These are phyloP conservation scores for Stromatinia cepivora DNA, from an alignment of 2,329 filamentous ascomycete species.

Conservation along the genomic window DNA sequence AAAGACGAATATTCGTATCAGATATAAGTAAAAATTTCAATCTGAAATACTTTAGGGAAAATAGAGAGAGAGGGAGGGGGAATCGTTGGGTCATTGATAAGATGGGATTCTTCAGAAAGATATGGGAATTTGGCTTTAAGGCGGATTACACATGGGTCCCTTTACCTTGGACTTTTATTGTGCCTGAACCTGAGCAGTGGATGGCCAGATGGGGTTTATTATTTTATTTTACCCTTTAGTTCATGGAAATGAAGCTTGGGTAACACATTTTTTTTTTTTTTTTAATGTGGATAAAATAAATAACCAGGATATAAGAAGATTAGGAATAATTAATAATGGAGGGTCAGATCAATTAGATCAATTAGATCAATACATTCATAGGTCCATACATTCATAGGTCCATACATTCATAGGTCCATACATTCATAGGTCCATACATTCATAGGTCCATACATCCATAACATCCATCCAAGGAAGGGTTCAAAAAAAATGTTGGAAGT, in stretches of 20 bases:
- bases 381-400: no score
- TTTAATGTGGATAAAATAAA: slow-evolving; percentile 1
- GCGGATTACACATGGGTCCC: not conserved
- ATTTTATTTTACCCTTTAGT: not conserved
- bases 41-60: not conserved
- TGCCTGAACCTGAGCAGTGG: not conserved
- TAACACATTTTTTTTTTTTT: slow-evolving; percentile 3
- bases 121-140: slow-evolving; percentile 20
- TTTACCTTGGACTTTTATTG: slow-evolving; percentile 7
- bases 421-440: no score
- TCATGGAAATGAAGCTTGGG: not conserved
- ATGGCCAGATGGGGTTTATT: not conserved
- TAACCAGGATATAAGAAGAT: not conserved
- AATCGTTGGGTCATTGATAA: slow-evolving; percentile 4
- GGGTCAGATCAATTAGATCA: not conserved
- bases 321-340: not conserved
- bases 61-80: slow-evolving; percentile 9
- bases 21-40: slow-evolving; percentile 5
- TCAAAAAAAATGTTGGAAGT: slow-evolving; percentile 8
- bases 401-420: no score
- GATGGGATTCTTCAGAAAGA: slow-evolving; percentile 24
- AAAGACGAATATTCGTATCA: not conserved
- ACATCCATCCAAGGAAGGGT: no score
- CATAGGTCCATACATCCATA: no score
- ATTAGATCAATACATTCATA: no score